phyloP scores from a whole-genome alignment of 257 asterid species.

The Parsonsia alboflavescens region DNA sequence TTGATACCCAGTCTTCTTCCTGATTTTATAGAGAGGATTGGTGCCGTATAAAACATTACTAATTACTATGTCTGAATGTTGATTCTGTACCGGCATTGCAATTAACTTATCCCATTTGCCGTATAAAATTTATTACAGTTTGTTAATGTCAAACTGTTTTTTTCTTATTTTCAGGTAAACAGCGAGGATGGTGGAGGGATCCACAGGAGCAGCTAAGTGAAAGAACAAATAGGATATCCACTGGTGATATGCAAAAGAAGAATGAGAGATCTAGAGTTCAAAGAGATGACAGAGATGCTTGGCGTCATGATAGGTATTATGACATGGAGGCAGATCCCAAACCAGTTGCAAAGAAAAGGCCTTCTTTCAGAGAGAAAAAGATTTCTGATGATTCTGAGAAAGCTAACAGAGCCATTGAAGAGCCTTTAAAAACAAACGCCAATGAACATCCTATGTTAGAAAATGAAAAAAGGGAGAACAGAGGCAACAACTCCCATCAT shows the following conservation, averaged over 20 bases:
- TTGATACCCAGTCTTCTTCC: background rate
- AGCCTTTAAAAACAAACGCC: conserved; percentile 31
- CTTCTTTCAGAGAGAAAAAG: conserved; percentile 78
- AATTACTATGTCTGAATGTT: background rate
- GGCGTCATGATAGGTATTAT: conserved; percentile 76
- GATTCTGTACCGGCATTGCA: background rate
- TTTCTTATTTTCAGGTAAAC: conserved; percentile 34
- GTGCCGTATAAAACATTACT: background rate
- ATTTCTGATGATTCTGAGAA: conserved; percentile 43
- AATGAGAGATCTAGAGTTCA: conserved; percentile 45
- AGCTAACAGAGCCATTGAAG: conserved; percentile 28
- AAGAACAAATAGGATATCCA: conserved; percentile 25
- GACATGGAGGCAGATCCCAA: conserved; percentile 55
- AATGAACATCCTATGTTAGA: conserved; percentile 27
- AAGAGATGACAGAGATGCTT: conserved; percentile 33
- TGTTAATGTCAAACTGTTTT: conserved; percentile 8
- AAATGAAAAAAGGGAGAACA: conserved; percentile 38
- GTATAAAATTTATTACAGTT: background rate
- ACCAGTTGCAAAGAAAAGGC: conserved; percentile 55
- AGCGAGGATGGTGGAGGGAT: conserved; percentile 73
- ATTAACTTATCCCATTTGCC: background rate
- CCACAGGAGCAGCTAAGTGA: conserved; percentile 38
- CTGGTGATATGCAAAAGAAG: conserved; percentile 33
- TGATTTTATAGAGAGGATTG: background rate
- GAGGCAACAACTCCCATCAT: conserved; percentile 29